Conservation (phyloP, 1,139 yeast genomes). For the Hansenula lynferdii region DNA sequence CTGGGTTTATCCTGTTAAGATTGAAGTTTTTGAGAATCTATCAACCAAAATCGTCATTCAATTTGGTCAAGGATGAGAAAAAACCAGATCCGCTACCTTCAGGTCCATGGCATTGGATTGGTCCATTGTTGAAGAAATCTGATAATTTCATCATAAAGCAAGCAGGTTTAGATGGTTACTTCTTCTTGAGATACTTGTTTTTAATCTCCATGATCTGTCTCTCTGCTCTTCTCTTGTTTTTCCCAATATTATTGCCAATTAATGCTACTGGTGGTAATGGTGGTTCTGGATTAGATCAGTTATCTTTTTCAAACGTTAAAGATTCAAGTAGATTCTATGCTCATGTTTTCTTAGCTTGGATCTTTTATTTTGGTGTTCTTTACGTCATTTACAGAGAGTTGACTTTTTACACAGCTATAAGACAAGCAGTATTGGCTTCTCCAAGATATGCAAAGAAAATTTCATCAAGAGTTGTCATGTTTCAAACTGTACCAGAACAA, state of each 20-base stretch:
- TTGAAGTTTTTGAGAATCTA: conserved; percentile 57
- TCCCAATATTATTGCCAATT: conserved; percentile 58
- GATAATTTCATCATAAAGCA: conserved; percentile 64
- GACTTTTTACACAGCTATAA: conserved; percentile 69
- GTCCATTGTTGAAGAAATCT: conserved; percentile 51
- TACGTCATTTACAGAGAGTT: conserved; percentile 79
- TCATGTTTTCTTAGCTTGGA: conserved; percentile 79
- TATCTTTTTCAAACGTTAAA: conserved; percentile 70
- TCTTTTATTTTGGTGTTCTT: conserved; percentile 64
- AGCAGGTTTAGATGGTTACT: conserved; percentile 79
- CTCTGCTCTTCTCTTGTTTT: conserved; percentile 46
- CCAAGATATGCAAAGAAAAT: conserved; percentile 72
- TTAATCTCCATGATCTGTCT: conserved; percentile 56
- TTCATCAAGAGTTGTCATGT: conserved; percentile 73
- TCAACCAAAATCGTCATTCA: conserved; percentile 58
- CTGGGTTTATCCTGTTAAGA: conserved; percentile 48
- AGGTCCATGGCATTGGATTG: conserved; percentile 63
- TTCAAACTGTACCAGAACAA: conserved; percentile 75
- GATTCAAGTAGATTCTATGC: conserved; percentile 69
- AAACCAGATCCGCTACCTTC: conserved; percentile 58
- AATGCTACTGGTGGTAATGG: conserved; percentile 59
- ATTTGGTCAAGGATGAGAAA: conserved; percentile 54
- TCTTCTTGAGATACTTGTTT: conserved; percentile 72
- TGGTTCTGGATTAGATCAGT: conserved; percentile 63
- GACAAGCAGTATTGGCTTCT: conserved; percentile 77